These are phyloP conservation scores for Dioscorea dumetorum DNA, from an alignment of 106 monocot genomes.

Conservation along the genomic window DNA sequence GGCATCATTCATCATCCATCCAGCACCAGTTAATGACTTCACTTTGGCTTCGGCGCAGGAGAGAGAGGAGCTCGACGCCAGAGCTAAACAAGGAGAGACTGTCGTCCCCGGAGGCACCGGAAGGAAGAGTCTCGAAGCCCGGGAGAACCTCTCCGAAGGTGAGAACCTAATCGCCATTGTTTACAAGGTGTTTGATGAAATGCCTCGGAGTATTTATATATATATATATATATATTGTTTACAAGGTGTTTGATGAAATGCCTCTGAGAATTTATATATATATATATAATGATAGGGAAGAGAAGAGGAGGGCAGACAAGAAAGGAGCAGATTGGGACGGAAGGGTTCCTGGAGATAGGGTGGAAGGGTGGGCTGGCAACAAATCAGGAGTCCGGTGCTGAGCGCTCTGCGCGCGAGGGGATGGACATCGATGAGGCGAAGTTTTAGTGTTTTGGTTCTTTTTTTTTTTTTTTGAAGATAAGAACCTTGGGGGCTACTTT, in stretches of 20 bases:
- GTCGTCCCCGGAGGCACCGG: conserved; percentile 84
- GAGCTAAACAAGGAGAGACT: conserved; percentile 55
- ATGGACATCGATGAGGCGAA: conserved; percentile 52
- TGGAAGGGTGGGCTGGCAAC: conserved; percentile 65
- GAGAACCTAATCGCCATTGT: too few species aligned
- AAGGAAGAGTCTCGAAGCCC: conserved; percentile 78
- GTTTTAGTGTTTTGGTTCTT: too few species aligned
- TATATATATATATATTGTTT: too few species aligned
- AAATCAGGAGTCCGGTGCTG: conserved; percentile 46
- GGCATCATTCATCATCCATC: too few species aligned
- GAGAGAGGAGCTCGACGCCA: conserved; percentile 44
- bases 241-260: too few species aligned
- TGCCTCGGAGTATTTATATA: too few species aligned
- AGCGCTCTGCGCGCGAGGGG: conserved; percentile 39
- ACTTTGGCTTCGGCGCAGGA: conserved; percentile 62
- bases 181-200: background rate
- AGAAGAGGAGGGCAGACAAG: conserved; percentile 61
- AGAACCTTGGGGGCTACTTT: too few species aligned
- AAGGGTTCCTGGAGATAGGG: conserved; percentile 41
- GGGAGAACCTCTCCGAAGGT: conserved; percentile 69
- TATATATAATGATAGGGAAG: conserved; percentile 28
- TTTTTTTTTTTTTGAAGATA: too few species aligned
- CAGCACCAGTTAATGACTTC: too few species aligned
- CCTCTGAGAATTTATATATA: too few species aligned
- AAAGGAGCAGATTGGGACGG: conserved; percentile 28